Evolutionary conservation across 306 rosid species (phyloP), one percentile per base, ranked within the genome.

Genomic region (Cucumis cinereus): DNA sequence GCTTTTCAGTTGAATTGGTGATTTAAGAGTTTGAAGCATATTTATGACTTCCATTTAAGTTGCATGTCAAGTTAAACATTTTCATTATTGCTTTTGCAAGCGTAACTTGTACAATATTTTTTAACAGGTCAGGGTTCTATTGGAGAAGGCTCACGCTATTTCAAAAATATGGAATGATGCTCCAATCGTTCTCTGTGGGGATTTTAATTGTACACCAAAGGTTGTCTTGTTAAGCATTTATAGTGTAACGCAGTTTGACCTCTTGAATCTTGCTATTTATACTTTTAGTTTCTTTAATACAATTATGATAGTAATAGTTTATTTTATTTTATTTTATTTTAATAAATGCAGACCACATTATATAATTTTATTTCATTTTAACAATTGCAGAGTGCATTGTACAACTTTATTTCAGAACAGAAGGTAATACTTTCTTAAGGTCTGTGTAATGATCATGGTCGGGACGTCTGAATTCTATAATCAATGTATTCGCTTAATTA

Each of bases 141-240:
- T 94, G 73, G 88, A 81, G 20, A 89, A 86, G 86, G 98, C 93
- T 81, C 81, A 85, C 53, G 86, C 93, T 81, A 86, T 90, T 76
- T 91, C 97, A 80, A 79, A 89, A 83, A 69, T 80, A 66, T 91
- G 98, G 98, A 80, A 91, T 77, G 86, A 85, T 79, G 90, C 98
- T 77, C 98, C 97, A 36, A 71, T 94, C 76, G 91, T 91, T 81
- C 79, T 91, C 74, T 94, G 98, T 75, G 97, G 98, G 77, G 98
- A 94, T 90, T 94, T 89, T 79, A 94, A 94, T 82, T 94, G 96
- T 82, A 90, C 96, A 16, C 98, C 97, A 1, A 92, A 94, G 97
- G 98, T 94, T 79, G 66, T 67, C 74, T 79, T 40, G 74, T 79
- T 16, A 20, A 73, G 63, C 77, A 82, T 77, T 73, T 38, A 33